Evolutionary conservation across 371 early-diverging fungal species (phyloP).

Genomic region (Mortierella sp.): DNA sequence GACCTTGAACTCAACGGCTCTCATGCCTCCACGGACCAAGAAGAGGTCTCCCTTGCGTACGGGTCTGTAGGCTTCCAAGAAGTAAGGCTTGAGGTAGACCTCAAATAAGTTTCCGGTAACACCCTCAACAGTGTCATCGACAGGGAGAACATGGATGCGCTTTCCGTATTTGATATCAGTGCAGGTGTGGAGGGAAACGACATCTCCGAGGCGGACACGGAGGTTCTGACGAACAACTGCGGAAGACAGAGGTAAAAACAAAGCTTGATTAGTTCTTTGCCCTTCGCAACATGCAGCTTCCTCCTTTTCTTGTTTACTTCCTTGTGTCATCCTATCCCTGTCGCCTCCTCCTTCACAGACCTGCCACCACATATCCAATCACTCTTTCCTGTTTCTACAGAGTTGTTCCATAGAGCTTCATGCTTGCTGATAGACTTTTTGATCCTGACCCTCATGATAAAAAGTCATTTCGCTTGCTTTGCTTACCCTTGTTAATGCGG

Average conservation of each 20-base stretch:
- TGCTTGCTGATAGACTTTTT: not conserved
- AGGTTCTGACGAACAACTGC: conserved; percentile 96
- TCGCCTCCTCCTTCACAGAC: too few relatives aligned
- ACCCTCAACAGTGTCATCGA: conserved; percentile 99
- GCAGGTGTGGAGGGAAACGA: conserved; percentile 96
- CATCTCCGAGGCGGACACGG: conserved; percentile 97
- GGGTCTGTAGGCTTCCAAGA: conserved; percentile 96
- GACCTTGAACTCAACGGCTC: conserved; percentile 99
- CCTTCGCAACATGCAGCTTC: conserved; percentile 18
- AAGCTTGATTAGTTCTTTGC: too few relatives aligned
- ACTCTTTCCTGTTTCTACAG: too few relatives aligned
- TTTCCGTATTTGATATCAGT: conserved; percentile 97
- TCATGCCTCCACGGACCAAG: conserved; percentile 97
- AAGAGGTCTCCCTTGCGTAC: conserved; percentile 96
- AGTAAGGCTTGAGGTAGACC: conserved; percentile 98
- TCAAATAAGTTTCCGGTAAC: conserved; percentile 98
- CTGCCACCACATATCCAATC: too few relatives aligned
- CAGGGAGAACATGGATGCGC: conserved; percentile 97
- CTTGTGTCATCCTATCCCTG: too few relatives aligned
- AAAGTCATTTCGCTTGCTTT: not conserved
- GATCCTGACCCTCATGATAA: not conserved
- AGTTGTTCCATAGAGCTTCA: not conserved
- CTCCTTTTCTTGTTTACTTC: too few relatives aligned
- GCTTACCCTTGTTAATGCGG: conserved; percentile 90
- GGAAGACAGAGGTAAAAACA: not conserved